phyloP scores from a whole-genome alignment of 2,329 filamentous ascomycete genomes.

The Microdochium bolleyi region DNA sequence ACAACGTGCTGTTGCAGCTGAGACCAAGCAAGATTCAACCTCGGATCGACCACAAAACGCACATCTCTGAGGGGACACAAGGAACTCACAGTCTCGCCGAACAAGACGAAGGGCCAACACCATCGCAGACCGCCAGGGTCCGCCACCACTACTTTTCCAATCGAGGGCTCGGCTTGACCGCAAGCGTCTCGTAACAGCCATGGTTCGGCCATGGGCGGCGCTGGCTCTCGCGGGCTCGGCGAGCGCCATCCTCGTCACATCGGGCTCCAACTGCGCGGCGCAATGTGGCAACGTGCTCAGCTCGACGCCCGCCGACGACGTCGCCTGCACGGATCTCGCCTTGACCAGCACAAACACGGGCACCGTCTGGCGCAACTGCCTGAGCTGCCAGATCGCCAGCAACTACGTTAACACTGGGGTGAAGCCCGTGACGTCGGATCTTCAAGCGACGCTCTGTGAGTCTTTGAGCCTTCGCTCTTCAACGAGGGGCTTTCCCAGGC shows the following conservation, averaged over 20 bases:
- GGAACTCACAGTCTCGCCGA: too few relatives aligned
- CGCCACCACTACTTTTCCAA: too few relatives aligned
- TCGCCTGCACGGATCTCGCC: constrained; percentile 35
- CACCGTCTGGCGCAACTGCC: constrained; percentile 41
- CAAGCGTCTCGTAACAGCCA: not conserved
- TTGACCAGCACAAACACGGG: constrained; percentile 30
- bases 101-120: too few relatives aligned
- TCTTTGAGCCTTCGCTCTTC: constrained; percentile 3
- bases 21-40: too few relatives aligned
- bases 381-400: constrained; percentile 44
- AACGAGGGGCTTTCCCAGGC: constrained; percentile 6
- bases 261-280: constrained; percentile 38
- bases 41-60: too few relatives aligned
- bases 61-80: too few relatives aligned
- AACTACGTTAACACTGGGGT: constrained; percentile 28
- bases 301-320: constrained; percentile 34
- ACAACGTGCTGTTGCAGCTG: too few relatives aligned
- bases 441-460: constrained; percentile 48
- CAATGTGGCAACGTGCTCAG: constrained; percentile 46
- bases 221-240: constrained; percentile 12
- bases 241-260: constrained; percentile 31
- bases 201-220: constrained; percentile 8
- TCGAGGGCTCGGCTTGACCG: not conserved
- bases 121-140: too few relatives aligned
- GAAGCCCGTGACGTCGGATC: constrained; percentile 33